A percentile compares a stretch with the other conserved stretches of the same genome.
Conservation (phyloP, 257 asterid species). For the Nicotiana noctiflora region DNA sequence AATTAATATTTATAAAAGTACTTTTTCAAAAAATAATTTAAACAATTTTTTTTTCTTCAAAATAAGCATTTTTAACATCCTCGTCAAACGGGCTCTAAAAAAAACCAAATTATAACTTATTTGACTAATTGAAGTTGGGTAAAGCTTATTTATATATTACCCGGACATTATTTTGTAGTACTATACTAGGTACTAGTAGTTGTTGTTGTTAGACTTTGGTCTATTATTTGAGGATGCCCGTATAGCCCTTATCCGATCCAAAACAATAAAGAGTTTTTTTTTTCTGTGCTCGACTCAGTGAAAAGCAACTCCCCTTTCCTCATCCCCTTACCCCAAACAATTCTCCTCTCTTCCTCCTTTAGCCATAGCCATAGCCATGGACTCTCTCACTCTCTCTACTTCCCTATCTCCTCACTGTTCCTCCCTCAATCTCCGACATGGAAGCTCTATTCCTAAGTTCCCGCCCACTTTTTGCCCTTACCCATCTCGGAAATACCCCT, state of each 20-base stretch:
- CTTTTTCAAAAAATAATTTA: too few species aligned
- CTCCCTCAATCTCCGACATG: background rate
- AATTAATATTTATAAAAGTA: too few species aligned
- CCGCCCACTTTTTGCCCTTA: conserved; percentile 6
- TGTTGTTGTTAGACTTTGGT: too few species aligned
- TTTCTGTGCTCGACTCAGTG: background rate
- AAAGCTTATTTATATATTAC: too few species aligned
- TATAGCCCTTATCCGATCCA: background rate
- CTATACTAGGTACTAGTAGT: too few species aligned
- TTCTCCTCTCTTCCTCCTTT: conserved; percentile 19
- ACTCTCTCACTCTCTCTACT: conserved; percentile 53
- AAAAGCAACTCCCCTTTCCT: background rate
- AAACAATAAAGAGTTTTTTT: background rate
- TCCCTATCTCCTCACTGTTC: conserved; percentile 23
- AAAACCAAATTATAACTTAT: too few species aligned
- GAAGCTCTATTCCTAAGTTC: background rate
- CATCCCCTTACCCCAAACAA: background rate
- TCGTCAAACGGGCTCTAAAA: too few species aligned
- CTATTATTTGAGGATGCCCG: too few species aligned
- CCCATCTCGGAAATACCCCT: conserved; percentile 14
- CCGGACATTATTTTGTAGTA: too few species aligned
- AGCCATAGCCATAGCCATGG: conserved; percentile 48
- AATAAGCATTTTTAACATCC: too few species aligned
- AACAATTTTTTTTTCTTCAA: too few species aligned
- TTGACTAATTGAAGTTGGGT: too few species aligned